These are phyloP conservation scores for Penicillium coffeae DNA, from an alignment of 495 filamentous ascomycete species.

Conservation along the genomic window DNA sequence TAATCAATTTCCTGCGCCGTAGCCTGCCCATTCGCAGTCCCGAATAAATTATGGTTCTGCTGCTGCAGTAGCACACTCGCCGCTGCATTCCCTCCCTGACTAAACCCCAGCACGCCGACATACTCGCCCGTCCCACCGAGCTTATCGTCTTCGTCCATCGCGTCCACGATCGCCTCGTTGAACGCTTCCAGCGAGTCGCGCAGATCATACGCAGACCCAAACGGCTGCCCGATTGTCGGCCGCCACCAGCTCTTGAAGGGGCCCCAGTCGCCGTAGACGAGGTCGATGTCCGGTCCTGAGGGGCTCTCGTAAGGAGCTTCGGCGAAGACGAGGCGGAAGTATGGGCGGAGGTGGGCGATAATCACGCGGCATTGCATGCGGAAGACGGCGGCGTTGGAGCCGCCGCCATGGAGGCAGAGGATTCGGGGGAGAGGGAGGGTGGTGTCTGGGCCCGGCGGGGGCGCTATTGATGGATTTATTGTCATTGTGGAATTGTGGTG, in stretches of 20 bases:
- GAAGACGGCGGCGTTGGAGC: slow-evolving; percentile 60
- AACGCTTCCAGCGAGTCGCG: neutral
- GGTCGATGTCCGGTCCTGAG: slow-evolving; percentile 47
- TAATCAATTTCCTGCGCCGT: neutral
- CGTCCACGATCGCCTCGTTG: slow-evolving; percentile 4
- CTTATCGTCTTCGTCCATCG: slow-evolving; percentile 33
- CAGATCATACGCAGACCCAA: neutral
- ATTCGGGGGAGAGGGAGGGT: slow-evolving; percentile 51
- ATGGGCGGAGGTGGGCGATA: slow-evolving; percentile 32
- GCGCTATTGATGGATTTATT: neutral
- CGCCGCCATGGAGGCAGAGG: slow-evolving; percentile 66
- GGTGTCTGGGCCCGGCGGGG: neutral
- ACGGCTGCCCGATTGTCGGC: neutral
- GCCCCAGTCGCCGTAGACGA: slow-evolving; percentile 50
- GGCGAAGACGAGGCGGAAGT: slow-evolving; percentile 58
- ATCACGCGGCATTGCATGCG: slow-evolving; percentile 53
- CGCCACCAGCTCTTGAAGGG: slow-evolving; percentile 54
- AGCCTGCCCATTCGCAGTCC: neutral
- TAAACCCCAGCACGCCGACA: slow-evolving; percentile 54
- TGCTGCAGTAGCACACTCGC: slow-evolving; percentile 38
- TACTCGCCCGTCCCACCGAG: slow-evolving; percentile 48
- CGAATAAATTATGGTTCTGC: slow-evolving; percentile 7
- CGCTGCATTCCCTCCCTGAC: slow-evolving; percentile 59
- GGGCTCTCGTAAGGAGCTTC: slow-evolving; percentile 52
- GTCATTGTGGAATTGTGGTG: neutral